Evolutionary conservation across 805 yeast genomes (phyloP), one percentile per base, ranked within the genome.

Genomic region (Candida vartiovaarae): DNA sequence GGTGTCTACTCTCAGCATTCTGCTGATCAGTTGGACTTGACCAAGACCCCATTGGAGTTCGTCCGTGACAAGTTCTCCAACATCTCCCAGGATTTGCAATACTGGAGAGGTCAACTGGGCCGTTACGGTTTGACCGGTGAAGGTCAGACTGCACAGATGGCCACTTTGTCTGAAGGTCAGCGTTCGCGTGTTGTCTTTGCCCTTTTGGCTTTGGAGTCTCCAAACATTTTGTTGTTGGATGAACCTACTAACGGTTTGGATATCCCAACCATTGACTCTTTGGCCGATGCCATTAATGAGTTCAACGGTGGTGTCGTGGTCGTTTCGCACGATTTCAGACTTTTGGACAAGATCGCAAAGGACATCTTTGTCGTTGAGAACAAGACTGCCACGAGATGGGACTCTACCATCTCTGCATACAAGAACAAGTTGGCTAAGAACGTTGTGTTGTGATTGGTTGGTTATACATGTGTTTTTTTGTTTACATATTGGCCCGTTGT

Each of bases 201-300:
- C 8, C 74, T 93, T 55, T 78, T 93, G 61, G 99, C 99, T 41
- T 75, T 93, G 55, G 97, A 93, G 71, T 72, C 85, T 51, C 99
- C 99, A 61, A 93, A 93, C 71, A 87, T 93, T 67, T 74, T 93
- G 59, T 73, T 93, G 64, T 75, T 93, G 71, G 99, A 93, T 75
- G 99, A 93, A 82, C 99, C 99, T 79, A 93, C 99, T 55, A 93
- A 93, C 78, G 98, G 98, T 77, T 76, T 93, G 69, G 99, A 93
- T 75, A 91, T 93, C 59, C 89, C 97, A 61, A 90, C 99, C 41
- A 93, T 93, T 64, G 99, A 93, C 70, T 93, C 99, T 36, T 75
- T 93, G 60, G 99, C 97, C 42, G 95, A 84, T 45, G 99, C 99
- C 52, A 91, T 93, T 65, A 82, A 89, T 54, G 84, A 79, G 30